Evolutionary conservation across 768 basidiomycete species (phyloP), one percentile per base, ranked within the genome.

Genomic region (Ramaria sp.): DNA sequence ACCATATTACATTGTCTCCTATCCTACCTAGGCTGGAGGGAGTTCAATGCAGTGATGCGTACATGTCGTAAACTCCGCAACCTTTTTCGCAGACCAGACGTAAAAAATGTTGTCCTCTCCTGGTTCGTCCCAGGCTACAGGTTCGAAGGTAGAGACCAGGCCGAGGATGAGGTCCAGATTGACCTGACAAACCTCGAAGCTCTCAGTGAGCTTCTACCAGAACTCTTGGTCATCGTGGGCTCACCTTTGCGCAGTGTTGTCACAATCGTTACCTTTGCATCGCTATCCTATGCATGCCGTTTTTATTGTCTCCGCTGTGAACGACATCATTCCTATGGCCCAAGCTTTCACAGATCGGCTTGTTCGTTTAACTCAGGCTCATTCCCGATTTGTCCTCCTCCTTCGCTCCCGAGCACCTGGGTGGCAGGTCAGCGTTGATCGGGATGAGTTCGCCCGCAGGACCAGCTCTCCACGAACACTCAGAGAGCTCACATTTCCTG

Each of bases 361-460:
- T 22, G 46, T 57, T 42, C 51, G 54, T 24, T 57, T 59, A 24
- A 39, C 62, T 17, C 77, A 77, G 22, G 78, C 83, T 2, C 86
- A 91, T 64, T 85, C 88, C 13, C 80, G 87, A 10, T 81, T 87
- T 62, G 82, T 88, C 20, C 77, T 91, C 17, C 72, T 88, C 17
- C 70, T 90, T 3, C 88, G 90, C 61, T 79, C 86, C 1, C 70
- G 63, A 82, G 83, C 58, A 81, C 82, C 0, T 64, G 69, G 20
- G 63, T 73, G 6, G 79, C 13, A 64, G 78, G 45, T 30, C 37
- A 58, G 6, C 74, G 75, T 10, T 64, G 71, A 13, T 81, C 82
- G 69, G 13, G 77, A 79, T 50, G 75, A 78, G 54, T 62, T 64
- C 1, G 50, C 60, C 15, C 51, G 58, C 4, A 51, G 63, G 48